These are phyloP conservation scores for Herpotrichia juniperi DNA, from an alignment of 2,329 filamentous ascomycete species.

Conservation along the genomic window DNA sequence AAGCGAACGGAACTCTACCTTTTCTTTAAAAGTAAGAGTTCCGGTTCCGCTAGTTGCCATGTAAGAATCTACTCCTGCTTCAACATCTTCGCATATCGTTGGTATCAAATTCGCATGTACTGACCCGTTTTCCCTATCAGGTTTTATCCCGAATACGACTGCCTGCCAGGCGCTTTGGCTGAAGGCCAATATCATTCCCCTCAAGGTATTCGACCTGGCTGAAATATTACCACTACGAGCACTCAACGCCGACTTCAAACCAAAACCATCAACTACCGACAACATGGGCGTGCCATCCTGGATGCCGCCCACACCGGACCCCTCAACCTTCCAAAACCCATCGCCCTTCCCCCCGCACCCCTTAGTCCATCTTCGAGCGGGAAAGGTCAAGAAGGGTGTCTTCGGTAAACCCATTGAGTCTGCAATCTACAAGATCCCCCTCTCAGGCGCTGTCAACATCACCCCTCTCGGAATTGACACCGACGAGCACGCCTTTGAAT, in stretches of 20 bases:
- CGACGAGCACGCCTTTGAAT: constrained; percentile 67
- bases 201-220: not conserved
- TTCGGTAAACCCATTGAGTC: constrained; percentile 57
- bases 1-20: not conserved
- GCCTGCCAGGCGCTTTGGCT: not conserved
- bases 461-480: constrained; percentile 58
- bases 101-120: not conserved
- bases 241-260: too few species aligned
- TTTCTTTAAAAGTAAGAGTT: not conserved
- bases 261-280: too few species aligned
- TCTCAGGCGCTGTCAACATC: constrained; percentile 54
- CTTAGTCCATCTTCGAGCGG: constrained; percentile 63
- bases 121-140: not conserved
- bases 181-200: too few species aligned
- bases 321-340: constrained; percentile 24
- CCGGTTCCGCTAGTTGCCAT: not conserved
- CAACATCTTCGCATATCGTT: not conserved
- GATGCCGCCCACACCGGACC: constrained; percentile 28
- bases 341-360: constrained; percentile 48
- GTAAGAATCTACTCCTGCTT: not conserved
- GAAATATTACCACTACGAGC: not conserved
- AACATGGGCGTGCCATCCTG: constrained; percentile 9
- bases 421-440: constrained; percentile 62
- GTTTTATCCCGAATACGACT: not conserved
- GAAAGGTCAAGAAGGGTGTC: constrained; percentile 63